Evolutionary conservation across 2,329 filamentous ascomycete species (phyloP), one percentile per base, ranked within the genome.

Genomic region (Corinectria fuckeliana): DNA sequence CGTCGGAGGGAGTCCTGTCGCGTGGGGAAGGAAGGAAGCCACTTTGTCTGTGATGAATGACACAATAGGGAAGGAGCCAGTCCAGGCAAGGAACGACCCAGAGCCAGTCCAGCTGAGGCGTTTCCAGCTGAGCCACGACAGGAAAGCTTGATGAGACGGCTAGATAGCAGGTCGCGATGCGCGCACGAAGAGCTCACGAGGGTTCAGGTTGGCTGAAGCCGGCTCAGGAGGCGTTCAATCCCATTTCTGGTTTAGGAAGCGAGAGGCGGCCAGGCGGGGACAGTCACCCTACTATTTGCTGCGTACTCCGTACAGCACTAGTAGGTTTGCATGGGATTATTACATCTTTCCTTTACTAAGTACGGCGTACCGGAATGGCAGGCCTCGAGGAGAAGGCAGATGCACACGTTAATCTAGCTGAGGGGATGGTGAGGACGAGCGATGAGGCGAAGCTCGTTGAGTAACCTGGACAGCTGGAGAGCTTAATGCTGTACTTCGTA

Each of bases 161-260:
- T n/a, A 41, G 56, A 50, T 53, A 44, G 50, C 44, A 54, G 23
- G 38, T 54, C 50, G 56, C 56, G 56, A 59, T 59, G 44, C 36
- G 21, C 56, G 44, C 56, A 54, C 50, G 56, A 58, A 50, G 44
- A 23, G 42, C 44, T 48, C 50, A 38, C 39, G 39, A 16, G 21
- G 48, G n/a, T 38, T 45, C 41, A 45, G 41, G 23, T 45, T 45
- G 42, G 42, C 42, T 28, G 25, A 28, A 45, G 32, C 54, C 11
- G 32, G 23, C 49, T 48, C 41, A 58, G 56, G 50, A 58, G 56
- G 56, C 56, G 56, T 58, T 58, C 56, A 58, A 58, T 54, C 28
- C 48, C 54, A n/a, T 58, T 52, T n/a, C 55, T 58, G 18, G 34
- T 44, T 58, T 53, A 16, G 56, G 44, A 42, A 42, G 36, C 34